Evolutionary conservation across 495 filamentous ascomycete species (phyloP).

Genomic region (Talaromyces thailandensis): DNA sequence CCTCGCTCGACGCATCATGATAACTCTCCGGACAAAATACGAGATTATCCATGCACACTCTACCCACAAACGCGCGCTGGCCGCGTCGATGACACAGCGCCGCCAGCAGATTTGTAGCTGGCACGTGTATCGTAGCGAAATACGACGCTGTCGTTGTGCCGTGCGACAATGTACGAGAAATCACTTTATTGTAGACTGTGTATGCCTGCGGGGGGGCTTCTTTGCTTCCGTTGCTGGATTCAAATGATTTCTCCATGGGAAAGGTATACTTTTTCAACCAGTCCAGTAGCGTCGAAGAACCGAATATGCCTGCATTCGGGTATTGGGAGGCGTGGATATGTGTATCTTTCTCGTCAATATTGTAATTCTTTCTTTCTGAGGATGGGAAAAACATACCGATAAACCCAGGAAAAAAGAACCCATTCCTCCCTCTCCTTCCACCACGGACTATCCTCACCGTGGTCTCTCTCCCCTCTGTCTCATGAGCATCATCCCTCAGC

Average conservation of each 20-base stretch:
- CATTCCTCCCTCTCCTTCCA: slow-evolving; percentile 25
- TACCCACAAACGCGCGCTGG: slow-evolving; percentile 83
- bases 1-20: slow-evolving; percentile 52
- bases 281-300: slow-evolving; percentile 76
- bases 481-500: slow-evolving; percentile 2
- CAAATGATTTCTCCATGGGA: slow-evolving; percentile 72
- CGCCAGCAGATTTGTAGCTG: slow-evolving; percentile 80
- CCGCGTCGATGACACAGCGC: slow-evolving; percentile 65
- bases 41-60: slow-evolving; percentile 79
- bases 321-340: slow-evolving; percentile 94
- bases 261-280: slow-evolving; percentile 97
- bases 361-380: slow-evolving; percentile 6
- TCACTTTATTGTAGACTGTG: slow-evolving; percentile 60
- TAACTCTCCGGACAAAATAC: slow-evolving; percentile 62
- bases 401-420: slow-evolving; percentile 92
- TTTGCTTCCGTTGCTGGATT: slow-evolving; percentile 10
- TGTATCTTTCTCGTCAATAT: slow-evolving; percentile 50
- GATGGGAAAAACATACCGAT: slow-evolving; percentile 48
- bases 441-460: slow-evolving; percentile 20
- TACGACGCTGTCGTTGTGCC: slow-evolving; percentile 89
- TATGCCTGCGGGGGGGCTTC: slow-evolving; percentile 37
- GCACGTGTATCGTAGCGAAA: slow-evolving; percentile 79
- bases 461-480: background rate
- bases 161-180: slow-evolving; percentile 71
- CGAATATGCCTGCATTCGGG: slow-evolving; percentile 87